phyloP scores from a whole-genome alignment of 225 moss, liverwort and hornwort species.

The Sphagnum contortum region DNA sequence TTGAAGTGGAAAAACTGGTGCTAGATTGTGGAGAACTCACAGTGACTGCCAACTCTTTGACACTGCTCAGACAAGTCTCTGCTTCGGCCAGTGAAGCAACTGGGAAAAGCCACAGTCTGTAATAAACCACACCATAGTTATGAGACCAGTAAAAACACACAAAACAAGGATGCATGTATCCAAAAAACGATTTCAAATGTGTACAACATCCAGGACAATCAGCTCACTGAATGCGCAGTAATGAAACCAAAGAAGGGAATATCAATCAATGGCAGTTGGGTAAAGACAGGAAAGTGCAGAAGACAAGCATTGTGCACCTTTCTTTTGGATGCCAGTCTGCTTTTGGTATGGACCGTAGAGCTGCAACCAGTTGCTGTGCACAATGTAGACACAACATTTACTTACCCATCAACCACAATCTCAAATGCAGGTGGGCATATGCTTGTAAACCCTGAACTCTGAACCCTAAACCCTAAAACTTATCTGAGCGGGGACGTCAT shows the following conservation, averaged over 20 bases:
- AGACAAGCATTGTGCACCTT: slow-evolving; percentile 23
- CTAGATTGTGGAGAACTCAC: slow-evolving; percentile 26
- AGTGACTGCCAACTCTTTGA: slow-evolving; percentile 38
- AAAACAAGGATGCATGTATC: background rate
- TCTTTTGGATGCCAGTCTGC: slow-evolving; percentile 73
- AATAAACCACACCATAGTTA: slow-evolving; percentile 12
- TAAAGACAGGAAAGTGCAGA: too few relatives aligned
- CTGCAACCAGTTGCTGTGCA: slow-evolving; percentile 63
- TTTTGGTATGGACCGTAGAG: slow-evolving; percentile 54
- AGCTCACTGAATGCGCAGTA: too few relatives aligned
- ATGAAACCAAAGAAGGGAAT: too few relatives aligned
- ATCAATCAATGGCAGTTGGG: too few relatives aligned
- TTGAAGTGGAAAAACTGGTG: too few relatives aligned
- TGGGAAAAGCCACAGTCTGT: slow-evolving; percentile 91
- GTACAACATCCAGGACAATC: too few relatives aligned
- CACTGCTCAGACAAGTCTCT: slow-evolving; percentile 47
- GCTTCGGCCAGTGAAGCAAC: slow-evolving; percentile 60
- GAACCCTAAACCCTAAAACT: too few relatives aligned
- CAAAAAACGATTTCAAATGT: background rate
- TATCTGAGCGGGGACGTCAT: too few relatives aligned
- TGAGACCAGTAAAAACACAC: background rate
- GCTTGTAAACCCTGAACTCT: too few relatives aligned
- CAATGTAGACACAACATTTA: slow-evolving; percentile 3
- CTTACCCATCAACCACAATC: background rate
- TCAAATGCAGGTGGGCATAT: background rate